phyloP scores from a whole-genome alignment of 2,329 filamentous ascomycete genomes.

The Neonectria hederae region DNA sequence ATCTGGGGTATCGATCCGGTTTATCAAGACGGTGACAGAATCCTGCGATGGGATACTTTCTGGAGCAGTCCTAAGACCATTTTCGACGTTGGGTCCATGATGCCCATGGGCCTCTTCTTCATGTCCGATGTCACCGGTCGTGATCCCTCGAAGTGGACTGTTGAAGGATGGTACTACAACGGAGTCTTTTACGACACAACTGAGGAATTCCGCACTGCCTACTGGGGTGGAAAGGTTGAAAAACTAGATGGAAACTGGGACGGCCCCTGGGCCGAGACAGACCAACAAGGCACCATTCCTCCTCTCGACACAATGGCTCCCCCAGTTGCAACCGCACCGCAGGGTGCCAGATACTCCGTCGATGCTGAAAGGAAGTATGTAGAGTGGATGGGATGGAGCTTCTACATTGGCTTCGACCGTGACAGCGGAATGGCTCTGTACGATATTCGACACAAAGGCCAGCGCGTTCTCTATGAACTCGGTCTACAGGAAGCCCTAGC shows the following conservation, averaged over 20 bases:
- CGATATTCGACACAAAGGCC: constrained; percentile 63
- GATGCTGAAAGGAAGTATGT: constrained; percentile 18
- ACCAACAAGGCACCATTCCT: constrained; percentile 16
- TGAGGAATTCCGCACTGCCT: constrained; percentile 15
- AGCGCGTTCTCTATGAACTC: constrained; percentile 65
- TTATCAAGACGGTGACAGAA: constrained; percentile 8
- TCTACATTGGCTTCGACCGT: constrained; percentile 60
- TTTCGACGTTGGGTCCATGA: constrained; percentile 21
- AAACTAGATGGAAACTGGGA: constrained; percentile 19
- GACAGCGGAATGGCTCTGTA: constrained; percentile 60
- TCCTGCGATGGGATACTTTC: constrained; percentile 17
- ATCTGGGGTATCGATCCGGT: constrained; percentile 20
- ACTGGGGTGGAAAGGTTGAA: constrained; percentile 16
- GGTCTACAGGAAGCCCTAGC: constrained; percentile 64
- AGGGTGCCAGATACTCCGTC: constrained; percentile 15
- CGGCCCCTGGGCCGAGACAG: constrained; percentile 16
- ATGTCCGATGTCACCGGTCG: constrained; percentile 19
- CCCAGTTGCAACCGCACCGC: constrained; percentile 1
- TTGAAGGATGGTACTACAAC: constrained; percentile 22
- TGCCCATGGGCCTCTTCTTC: constrained; percentile 21
- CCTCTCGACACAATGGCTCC: constrained; percentile 21
- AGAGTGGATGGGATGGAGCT: constrained; percentile 43
- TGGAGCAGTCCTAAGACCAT: constrained; percentile 14
- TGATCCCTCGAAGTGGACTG: constrained; percentile 13
- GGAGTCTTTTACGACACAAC: constrained; percentile 18